A percentile compares a stretch with the other conserved stretches of the same genome.
These are phyloP conservation scores for Tuber brumale DNA, from an alignment of 495 filamentous ascomycete species.

Conservation along the genomic window DNA sequence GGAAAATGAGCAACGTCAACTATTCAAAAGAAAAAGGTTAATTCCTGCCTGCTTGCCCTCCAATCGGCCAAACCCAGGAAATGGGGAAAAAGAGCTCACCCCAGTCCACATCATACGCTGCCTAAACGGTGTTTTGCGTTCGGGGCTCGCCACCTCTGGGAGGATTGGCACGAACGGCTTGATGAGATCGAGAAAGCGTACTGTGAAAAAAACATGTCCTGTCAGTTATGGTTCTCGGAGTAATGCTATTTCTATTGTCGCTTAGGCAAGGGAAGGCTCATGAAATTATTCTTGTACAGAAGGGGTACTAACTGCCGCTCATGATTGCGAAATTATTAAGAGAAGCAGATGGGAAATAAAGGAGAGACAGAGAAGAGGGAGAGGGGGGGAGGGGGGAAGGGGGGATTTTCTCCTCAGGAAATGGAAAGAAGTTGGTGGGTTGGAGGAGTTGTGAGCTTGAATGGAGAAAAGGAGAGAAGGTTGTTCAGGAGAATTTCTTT, in stretches of 20 bases:
- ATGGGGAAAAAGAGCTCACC: conserved; percentile 46
- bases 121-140: conserved; percentile 95
- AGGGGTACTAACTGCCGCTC: conserved; percentile 52
- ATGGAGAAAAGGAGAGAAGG: conserved; percentile 23
- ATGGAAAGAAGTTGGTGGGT: conserved; percentile 21
- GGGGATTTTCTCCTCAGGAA: conserved; percentile 24
- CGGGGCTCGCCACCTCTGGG: conserved; percentile 95
- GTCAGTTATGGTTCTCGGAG: conserved; percentile 24
- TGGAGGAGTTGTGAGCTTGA: conserved; percentile 25
- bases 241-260: conserved; percentile 29
- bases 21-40: conserved; percentile 44
- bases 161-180: conserved; percentile 99
- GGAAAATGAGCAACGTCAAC: conserved; percentile 92
- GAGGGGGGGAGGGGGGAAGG: conserved; percentile 18
- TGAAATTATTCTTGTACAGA: conserved; percentile 9
- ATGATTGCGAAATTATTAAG: conserved; percentile 47
- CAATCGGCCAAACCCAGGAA: neutral
- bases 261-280: conserved; percentile 15
- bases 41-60: conserved; percentile 27
- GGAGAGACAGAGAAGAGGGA: conserved; percentile 27
- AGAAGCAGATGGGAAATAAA: conserved; percentile 32
- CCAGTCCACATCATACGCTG: conserved; percentile 99
- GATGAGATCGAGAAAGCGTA: conserved; percentile 98
- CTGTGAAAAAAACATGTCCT: conserved; percentile 47
- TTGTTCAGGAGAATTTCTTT: conserved; percentile 30